phyloP scores from a whole-genome alignment of 257 asterid genomes.

The Solanum sparsipilum region DNA sequence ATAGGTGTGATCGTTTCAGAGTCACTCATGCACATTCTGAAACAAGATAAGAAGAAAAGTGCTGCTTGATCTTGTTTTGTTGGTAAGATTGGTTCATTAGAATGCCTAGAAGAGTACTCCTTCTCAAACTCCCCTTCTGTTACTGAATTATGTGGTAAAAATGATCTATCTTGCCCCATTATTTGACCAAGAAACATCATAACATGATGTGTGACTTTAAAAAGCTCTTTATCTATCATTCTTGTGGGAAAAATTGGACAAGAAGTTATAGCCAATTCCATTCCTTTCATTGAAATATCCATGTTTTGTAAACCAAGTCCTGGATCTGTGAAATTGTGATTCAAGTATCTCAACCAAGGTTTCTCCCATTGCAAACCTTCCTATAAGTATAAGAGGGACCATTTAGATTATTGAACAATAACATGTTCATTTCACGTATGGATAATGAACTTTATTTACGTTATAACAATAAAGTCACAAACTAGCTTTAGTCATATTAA shows the following conservation, averaged over 20 bases:
- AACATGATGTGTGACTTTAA: conserved; percentile 1
- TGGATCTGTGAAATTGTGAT: background rate
- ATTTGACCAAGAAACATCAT: conserved; percentile 19
- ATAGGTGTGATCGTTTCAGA: background rate
- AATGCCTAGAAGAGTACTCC: conserved; percentile 3
- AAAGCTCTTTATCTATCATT: conserved; percentile 19
- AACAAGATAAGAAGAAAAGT: conserved; percentile 47
- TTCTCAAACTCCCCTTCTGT: background rate
- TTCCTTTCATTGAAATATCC: conserved; percentile 46
- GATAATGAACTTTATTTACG: background rate
- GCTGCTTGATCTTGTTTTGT: conserved; percentile 19
- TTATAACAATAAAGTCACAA: background rate
- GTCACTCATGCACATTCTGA: conserved; percentile 17
- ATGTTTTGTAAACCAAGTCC: conserved; percentile 27
- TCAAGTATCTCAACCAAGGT: conserved; percentile 26
- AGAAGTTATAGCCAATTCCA: conserved; percentile 40
- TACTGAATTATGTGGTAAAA: conserved; percentile 14
- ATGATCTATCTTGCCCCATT: conserved; percentile 23
- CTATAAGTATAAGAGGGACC: conserved; percentile 9
- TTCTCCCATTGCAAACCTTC: conserved; percentile 63
- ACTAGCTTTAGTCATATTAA: too few relatives aligned
- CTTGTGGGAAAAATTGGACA: conserved; percentile 13
- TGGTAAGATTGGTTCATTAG: conserved; percentile 7
- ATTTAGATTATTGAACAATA: background rate
- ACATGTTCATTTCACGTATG: background rate